A percentile compares a stretch with the other conserved stretches of the same genome.
Evolutionary conservation across 805 yeast genomes (phyloP).

Genomic region (Zygotorulaspora sp.): DNA sequence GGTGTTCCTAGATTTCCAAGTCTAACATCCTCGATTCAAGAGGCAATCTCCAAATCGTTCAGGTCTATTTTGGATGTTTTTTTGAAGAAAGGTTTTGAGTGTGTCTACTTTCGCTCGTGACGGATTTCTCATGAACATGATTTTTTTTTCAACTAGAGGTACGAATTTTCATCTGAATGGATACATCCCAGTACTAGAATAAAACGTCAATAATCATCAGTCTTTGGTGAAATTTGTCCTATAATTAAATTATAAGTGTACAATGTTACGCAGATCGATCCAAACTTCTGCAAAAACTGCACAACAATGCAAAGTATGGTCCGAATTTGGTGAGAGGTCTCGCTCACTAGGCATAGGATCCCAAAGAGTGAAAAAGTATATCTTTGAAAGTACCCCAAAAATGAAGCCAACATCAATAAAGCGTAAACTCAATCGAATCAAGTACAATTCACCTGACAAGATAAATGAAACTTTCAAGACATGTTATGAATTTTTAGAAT

Average conservation of each 20-base stretch:
- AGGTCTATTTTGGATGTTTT: too few relatives aligned
- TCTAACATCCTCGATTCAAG: too few relatives aligned
- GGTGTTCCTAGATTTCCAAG: too few relatives aligned
- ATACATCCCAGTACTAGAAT: background rate
- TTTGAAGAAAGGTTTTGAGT: too few relatives aligned
- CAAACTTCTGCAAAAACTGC: constrained; percentile 15
- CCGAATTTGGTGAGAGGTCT: constrained; percentile 24
- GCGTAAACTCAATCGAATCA: constrained; percentile 39
- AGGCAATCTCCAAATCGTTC: too few relatives aligned
- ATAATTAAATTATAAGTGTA: too few relatives aligned
- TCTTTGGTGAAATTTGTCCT: too few relatives aligned
- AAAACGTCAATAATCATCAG: too few relatives aligned
- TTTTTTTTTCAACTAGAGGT: too few relatives aligned
- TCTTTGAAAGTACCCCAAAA: constrained; percentile 35
- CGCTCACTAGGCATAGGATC: constrained; percentile 30
- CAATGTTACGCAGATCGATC: constrained; percentile 25
- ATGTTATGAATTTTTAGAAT: constrained; percentile 57
- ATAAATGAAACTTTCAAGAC: constrained; percentile 67
- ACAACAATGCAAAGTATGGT: constrained; percentile 28
- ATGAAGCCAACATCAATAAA: constrained; percentile 53
- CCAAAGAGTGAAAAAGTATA: constrained; percentile 26
- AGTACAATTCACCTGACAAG: constrained; percentile 65
- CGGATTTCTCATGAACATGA: too few relatives aligned
- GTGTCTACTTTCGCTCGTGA: too few relatives aligned
- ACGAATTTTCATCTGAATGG: too few relatives aligned